Evolutionary conservation across 2,329 filamentous ascomycete genomes (phyloP), one percentile per base, ranked within the genome.

Genomic region (Aspergillus puulaauensis): DNA sequence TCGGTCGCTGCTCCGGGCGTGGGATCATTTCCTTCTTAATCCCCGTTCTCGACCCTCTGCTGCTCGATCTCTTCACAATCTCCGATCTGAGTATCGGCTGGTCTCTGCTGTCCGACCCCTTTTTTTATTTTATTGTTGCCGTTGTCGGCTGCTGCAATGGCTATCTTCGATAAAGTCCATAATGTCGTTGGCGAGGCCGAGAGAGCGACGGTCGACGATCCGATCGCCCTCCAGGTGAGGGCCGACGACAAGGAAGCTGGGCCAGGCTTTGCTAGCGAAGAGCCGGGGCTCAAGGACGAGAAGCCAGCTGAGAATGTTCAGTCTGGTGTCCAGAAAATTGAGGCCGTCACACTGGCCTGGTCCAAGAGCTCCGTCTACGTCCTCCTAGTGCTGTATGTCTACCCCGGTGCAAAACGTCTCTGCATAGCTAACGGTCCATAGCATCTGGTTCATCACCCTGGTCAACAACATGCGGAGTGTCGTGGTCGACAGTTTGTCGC

Each of bases 291-390:
- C 6, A 37, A 37, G 14, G 46, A 48, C 9, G 17, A 48, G 11
- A 48, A 27, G 15, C 46, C 46, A 12, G 24, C 44, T 24, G 15
- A n/a, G 8, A 21, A 48, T 17, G 61, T 62, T 23, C 71, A 73
- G 44, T 57, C 58, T 33, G 77, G 77, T 68, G 77, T 79, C 19
- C 66, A 74, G 41, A 70, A 75, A 46, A 71, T 76, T 9, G 77
- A 80, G 62, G 79, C 77, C 17, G 70, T 79, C n/a, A 75, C 77
- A 14, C 64, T 77, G 58, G 73, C 69, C 23, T 80, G 78, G 78
- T 71, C 73, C 5, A 79, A 72, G 61, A 64, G 59, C 51, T 70
- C 73, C 5, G 64, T 80, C 12, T 66, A 72, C 46, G 61, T 63
- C 3, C 72, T 75, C 47, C 78, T 77, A 59, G 61, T 71, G 53